Conservation (phyloP, 805 yeast species). For the Teunomyces cretensis region DNA sequence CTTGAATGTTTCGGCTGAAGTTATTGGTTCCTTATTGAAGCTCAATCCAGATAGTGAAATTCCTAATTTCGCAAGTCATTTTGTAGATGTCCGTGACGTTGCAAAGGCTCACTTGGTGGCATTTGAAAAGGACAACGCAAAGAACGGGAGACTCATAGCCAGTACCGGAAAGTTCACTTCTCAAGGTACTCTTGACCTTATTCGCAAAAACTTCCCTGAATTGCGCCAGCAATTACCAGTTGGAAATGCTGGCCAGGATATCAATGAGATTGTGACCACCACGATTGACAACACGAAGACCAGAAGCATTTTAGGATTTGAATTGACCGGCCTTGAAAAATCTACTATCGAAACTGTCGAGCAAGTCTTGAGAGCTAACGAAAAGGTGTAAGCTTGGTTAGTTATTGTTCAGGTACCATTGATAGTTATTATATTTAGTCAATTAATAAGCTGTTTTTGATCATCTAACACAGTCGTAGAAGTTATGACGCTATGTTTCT, state of each 20-base stretch:
- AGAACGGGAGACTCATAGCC: conserved; percentile 30
- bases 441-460: no score
- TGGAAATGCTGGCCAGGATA: conserved; percentile 15
- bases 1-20: conserved; percentile 14
- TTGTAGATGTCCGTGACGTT: conserved; percentile 15
- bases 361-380: conserved; percentile 37
- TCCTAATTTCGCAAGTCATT: conserved; percentile 17
- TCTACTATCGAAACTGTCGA: conserved; percentile 21
- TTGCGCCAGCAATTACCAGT: conserved; percentile 13
- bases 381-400: conserved; percentile 37
- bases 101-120: conserved; percentile 15
- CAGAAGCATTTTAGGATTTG: conserved; percentile 17
- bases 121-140: conserved; percentile 12
- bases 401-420: neutral
- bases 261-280: neutral
- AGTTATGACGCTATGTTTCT: no score
- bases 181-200: conserved; percentile 18
- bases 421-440: no score
- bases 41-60: conserved; percentile 2
- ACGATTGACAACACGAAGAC: conserved; percentile 17
- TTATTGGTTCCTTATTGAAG: conserved; percentile 10
- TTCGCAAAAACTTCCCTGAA: conserved; percentile 23
- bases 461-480: no score
- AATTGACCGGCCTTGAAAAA: conserved; percentile 16
- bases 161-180: conserved; percentile 17